phyloP scores from a whole-genome alignment of 352 stramenopile species.

The Thraustochytrium striatum region DNA sequence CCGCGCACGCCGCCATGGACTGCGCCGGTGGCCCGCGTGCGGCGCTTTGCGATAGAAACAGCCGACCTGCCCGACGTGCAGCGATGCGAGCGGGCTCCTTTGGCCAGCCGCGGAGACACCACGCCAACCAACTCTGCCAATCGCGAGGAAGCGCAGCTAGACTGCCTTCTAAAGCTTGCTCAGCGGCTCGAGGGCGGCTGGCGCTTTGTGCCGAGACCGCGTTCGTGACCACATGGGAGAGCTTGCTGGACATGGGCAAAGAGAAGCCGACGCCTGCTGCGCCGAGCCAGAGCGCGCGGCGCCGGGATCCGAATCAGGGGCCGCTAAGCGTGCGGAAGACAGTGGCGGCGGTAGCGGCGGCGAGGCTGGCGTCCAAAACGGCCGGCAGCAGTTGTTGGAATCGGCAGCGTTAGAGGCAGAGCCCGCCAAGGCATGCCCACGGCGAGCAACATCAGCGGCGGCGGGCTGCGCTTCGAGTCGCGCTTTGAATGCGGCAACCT shows the following conservation, averaged over 20 bases:
- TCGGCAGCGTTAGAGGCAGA: background rate
- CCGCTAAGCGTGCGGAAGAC: background rate
- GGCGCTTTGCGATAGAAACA: too few species aligned
- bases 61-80: background rate
- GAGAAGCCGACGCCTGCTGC: background rate
- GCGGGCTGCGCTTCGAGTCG: conserved; percentile 75
- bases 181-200: too few species aligned
- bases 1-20: background rate
- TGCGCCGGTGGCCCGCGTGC: background rate
- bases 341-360: background rate
- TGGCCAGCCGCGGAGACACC: background rate
- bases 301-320: background rate
- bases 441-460: background rate
- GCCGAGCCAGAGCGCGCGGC: background rate
- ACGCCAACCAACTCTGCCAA: too few species aligned
- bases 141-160: too few species aligned
- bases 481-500: conserved; percentile 86
- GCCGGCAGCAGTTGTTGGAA: background rate
- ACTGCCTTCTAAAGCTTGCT: too few species aligned
- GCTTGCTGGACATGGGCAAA: too few species aligned
- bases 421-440: background rate
- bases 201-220: too few species aligned
- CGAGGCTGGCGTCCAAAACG: background rate
- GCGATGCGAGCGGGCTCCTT: background rate
- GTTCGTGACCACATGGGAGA: too few species aligned